Conservation (phyloP, 2,329 filamentous ascomycete genomes). For the Stromatinia cepivora region DNA sequence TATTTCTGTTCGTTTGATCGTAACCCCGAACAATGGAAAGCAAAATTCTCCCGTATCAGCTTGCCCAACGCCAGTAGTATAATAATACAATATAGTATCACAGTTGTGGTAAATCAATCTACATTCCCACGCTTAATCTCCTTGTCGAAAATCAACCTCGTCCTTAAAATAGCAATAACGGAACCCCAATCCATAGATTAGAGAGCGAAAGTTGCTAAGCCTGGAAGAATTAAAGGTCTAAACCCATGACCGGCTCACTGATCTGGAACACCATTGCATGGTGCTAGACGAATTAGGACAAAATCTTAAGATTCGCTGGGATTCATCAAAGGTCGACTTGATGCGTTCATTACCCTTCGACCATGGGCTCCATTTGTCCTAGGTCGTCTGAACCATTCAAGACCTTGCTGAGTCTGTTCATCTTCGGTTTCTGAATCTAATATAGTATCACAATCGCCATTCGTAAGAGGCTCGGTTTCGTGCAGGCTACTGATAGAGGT, state of each 20-base stretch:
- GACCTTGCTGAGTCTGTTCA: not conserved
- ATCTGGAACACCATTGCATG: not conserved
- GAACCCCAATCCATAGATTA: not conserved
- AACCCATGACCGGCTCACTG: not conserved
- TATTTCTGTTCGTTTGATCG: not conserved
- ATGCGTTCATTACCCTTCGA: not conserved
- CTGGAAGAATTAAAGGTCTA: not conserved
- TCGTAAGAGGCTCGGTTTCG: conserved; percentile 25
- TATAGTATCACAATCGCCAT: conserved; percentile 36
- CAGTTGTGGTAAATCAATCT: conserved; percentile 21
- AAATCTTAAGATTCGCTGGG: not conserved
- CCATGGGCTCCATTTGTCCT: not conserved
- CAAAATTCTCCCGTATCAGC: too few relatives aligned
- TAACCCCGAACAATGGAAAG: not conserved
- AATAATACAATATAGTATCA: conserved; percentile 33
- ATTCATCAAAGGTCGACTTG: not conserved
- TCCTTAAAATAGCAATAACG: not conserved
- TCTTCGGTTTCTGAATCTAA: not conserved
- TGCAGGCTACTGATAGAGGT: conserved; percentile 37
- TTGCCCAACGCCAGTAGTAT: not conserved
- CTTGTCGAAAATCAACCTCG: not conserved
- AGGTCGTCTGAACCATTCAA: not conserved
- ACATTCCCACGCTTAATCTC: conserved; percentile 22
- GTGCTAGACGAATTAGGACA: not conserved
- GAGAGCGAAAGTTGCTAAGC: not conserved